Evolutionary conservation across 2,329 filamentous ascomycete genomes (phyloP).

Genomic region (Fusarium papillatum): DNA sequence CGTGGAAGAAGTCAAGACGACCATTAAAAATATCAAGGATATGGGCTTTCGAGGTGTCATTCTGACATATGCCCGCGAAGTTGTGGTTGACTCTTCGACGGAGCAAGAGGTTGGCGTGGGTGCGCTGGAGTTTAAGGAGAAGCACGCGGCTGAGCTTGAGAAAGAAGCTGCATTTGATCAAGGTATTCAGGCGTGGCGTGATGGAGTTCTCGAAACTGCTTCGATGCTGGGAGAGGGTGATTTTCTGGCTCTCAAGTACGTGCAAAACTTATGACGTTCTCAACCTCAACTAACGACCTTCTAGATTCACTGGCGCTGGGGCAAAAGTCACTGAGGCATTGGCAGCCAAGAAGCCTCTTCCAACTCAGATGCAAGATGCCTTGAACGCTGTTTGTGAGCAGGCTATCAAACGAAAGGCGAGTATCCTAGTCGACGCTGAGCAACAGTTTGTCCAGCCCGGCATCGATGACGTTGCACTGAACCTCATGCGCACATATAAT

Average conservation of each 20-base stretch:
- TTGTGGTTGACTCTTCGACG: background rate
- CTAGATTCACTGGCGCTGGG: background rate
- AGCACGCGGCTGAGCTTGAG: background rate
- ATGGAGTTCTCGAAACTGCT: background rate
- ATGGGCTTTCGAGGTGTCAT: background rate
- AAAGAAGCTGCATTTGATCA: background rate
- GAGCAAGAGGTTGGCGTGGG: background rate
- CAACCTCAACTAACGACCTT: background rate
- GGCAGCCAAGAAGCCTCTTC: background rate
- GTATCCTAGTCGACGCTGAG: background rate
- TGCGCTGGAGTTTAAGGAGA: background rate
- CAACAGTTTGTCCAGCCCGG: background rate
- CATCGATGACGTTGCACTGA: background rate
- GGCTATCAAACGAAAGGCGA: background rate
- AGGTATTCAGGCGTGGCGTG: background rate
- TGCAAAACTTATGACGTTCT: background rate
- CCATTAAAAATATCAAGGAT: background rate
- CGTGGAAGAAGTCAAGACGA: background rate
- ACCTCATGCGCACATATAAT: background rate
- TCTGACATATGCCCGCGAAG: background rate
- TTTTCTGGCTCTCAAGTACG: background rate
- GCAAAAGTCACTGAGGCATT: background rate
- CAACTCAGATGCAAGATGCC: background rate
- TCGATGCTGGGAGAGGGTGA: background rate
- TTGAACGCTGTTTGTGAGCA: background rate